phyloP scores from a whole-genome alignment of 2,329 filamentous ascomycete species.

The Pseudogymnoascus sp. region DNA sequence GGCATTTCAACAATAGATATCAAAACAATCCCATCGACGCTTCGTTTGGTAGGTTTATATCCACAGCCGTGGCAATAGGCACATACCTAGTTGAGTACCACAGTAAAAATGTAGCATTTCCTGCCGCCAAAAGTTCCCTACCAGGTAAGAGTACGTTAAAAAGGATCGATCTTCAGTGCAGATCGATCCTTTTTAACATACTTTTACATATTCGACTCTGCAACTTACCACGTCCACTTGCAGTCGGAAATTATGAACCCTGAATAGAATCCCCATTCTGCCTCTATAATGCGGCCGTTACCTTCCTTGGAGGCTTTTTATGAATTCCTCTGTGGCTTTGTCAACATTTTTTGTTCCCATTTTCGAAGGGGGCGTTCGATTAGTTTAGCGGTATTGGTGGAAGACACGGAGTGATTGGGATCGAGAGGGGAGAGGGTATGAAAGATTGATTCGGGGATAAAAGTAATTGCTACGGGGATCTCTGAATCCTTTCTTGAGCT shows the following conservation, averaged over 20 bases:
- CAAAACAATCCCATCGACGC: not conserved
- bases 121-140: not conserved
- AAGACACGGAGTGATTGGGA: not conserved
- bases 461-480: not conserved
- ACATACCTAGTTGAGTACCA: not conserved
- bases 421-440: not conserved
- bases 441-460: not conserved
- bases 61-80: not conserved
- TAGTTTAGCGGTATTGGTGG: not conserved
- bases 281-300: not conserved
- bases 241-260: not conserved
- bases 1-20: not conserved
- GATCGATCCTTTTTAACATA: too few species aligned
- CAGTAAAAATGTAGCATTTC: not conserved
- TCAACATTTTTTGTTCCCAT: not conserved
- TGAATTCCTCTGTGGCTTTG: not conserved
- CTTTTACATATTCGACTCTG: too few species aligned
- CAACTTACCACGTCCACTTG: not conserved
- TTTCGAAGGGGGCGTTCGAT: not conserved
- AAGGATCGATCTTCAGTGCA: too few species aligned
- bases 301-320: not conserved
- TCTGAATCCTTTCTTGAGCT: not conserved
- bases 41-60: not conserved
- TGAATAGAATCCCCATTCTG: not conserved
- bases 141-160: not conserved